phyloP scores from a whole-genome alignment of 2,329 filamentous ascomycete species.

The Colletotrichum eremochloae region DNA sequence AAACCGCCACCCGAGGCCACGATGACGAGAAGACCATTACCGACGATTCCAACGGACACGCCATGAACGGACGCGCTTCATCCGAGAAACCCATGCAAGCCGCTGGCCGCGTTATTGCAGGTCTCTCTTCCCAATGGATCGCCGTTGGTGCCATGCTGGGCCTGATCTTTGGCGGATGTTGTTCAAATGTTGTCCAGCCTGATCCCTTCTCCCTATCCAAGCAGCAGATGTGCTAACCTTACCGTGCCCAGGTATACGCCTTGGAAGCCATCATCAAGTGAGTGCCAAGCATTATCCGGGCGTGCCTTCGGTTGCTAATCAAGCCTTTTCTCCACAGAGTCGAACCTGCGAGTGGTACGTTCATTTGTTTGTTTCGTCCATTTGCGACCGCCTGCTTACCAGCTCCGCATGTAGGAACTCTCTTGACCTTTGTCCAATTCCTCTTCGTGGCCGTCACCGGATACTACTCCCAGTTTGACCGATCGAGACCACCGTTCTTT shows the following conservation, averaged over 20 bases:
- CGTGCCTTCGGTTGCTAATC: conserved; percentile 33
- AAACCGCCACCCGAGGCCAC: conserved; percentile 10
- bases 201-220: not conserved
- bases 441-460: conserved; percentile 84
- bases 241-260: conserved; percentile 81
- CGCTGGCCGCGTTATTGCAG: conserved; percentile 66
- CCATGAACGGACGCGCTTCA: conserved; percentile 19
- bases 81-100: conserved; percentile 27
- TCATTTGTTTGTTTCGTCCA: not conserved
- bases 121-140: conserved; percentile 73
- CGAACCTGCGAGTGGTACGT: conserved; percentile 83
- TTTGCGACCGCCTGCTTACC: conserved; percentile 22
- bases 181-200: conserved; percentile 79
- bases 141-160: conserved; percentile 77
- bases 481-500: conserved; percentile 76
- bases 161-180: conserved; percentile 96
- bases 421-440: conserved; percentile 92
- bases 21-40: conserved; percentile 18
- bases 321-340: conserved; percentile 64
- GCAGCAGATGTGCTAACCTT: conserved; percentile 8
- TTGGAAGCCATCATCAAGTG: conserved; percentile 95
- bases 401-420: conserved; percentile 70
- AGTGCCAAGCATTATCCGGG: conserved; percentile 50
- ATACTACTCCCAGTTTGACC: conserved; percentile 81
- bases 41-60: conserved; percentile 6